Base-by-base conservation (phyloP, 2,329 filamentous ascomycete genomes). In the Cladosporium sp. region DNA sequence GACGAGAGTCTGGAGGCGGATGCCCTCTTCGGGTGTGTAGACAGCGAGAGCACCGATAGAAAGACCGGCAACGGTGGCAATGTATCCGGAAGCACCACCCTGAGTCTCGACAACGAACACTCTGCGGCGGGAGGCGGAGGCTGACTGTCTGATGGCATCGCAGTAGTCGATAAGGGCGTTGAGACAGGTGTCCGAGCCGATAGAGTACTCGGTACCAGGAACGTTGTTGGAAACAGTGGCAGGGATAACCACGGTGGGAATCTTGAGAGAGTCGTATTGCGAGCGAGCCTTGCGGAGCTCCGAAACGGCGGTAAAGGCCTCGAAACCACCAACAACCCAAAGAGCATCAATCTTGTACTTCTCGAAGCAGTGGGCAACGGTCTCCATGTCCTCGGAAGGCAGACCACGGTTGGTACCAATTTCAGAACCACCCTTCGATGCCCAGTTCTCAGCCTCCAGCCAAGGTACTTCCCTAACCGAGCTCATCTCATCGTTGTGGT, bases 181-280 rank as follows among this genome's bases (percentile, higher is more conserved):
- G 61, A 99, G 78, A 70, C 94, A 97, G 1, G 94, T 99, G 69
- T 99, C 94, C 32, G 91, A 96, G 42, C 94, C 94, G 45, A 99
- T 84, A 1, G 91, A 97, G 78, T 97, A 97, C 75, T 99, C 94
- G 0, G 93, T 96, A 37, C 94, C 94, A 0, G 94, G 94, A 4
- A 99, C 94, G 72, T 99, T 99, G 81, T 99, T 99, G 64, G 91
- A 96, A 66, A 99, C 93, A 9, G 94, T 99, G n/a, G 94, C 94
- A 0, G 94, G 94, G 24, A 99, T 81, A 40, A 97, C 82, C 54
- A 88, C 83, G 81, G 97, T 90, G 19, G 94, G 94, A 62, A 99
- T 97, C 73, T 90, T 91, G 70, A 99, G 89, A 1, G 89, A 87
- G 10, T 90, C 86, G 74, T 89, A 96, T 60, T 90, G 76, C 35